Base-by-base conservation (phyloP, 2,329 filamentous ascomycete species). In the Oidium heveae region DNA sequence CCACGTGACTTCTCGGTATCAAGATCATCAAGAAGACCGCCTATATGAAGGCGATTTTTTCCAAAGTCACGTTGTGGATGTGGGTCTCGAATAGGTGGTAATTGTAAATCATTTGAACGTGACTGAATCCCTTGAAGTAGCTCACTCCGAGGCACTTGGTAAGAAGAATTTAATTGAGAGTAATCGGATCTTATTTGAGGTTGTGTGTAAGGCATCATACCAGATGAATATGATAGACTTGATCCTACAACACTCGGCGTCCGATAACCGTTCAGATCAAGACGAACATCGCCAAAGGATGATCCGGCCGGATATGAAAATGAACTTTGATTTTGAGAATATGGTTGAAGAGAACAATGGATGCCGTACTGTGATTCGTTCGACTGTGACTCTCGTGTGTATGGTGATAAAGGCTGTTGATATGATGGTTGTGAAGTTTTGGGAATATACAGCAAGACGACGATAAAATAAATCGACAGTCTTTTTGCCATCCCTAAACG, bases 381-480 rank as follows among this genome's bases (percentile, higher is more conserved):
- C 53, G 61, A 61, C 50, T 58, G 57, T 0, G 58, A 56, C 1
- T 64, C 63, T 36, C 62, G 58, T 10, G 61, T 55, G 53, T 60
- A 64, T 41, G 62, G 61, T 3, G 62, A 61, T 41, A 61, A 56
- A 15, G 61, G 54, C 33, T 59, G 61, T 20, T 59, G 60, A 47
- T 58, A 63, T 24, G 56, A 10, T 53, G 61, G 60, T 41, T 60
- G 61, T 28, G 60, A 59, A 8, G 58, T 50, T 28, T 28, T 28
- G 22, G 63, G 60, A 4, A 62, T 49, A 49, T 61, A 55, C 24
- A 65, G 53, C 12, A 61, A 28, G 16, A 80, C 60, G 8, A 79
- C 73, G 44, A 81, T 70, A 59, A 80, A 80, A 63, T 77, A 81
- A 56, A 79, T 76, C 41, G 76, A 77, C 4, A 76, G 74, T 57